These are phyloP conservation scores for Calocera cornea DNA, from an alignment of 768 basidiomycete genomes.

Conservation along the genomic window DNA sequence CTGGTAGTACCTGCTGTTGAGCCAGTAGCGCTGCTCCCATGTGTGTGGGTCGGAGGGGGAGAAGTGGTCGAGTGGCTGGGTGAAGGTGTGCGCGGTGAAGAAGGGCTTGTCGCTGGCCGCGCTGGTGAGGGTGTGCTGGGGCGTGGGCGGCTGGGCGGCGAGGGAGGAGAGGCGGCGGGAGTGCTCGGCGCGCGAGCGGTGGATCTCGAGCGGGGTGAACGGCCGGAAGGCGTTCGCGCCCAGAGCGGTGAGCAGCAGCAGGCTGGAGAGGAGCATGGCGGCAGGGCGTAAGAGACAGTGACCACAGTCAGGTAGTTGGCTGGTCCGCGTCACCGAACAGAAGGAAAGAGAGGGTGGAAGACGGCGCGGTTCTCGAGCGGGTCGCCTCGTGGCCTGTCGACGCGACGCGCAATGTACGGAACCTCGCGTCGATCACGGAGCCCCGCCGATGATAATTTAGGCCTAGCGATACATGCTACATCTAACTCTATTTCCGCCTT, in stretches of 20 bases:
- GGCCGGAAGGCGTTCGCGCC: not conserved
- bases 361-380: too few relatives aligned
- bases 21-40: constrained; percentile 86
- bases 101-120: not conserved
- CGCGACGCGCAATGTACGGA: too few relatives aligned
- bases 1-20: constrained; percentile 68
- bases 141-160: not conserved
- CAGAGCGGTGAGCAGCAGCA: not conserved
- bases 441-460: too few relatives aligned
- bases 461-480: not conserved
- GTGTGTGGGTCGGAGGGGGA: constrained; percentile 36
- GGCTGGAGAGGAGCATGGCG: too few relatives aligned
- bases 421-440: too few relatives aligned
- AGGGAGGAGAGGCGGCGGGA: not conserved
- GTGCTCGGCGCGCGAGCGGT: not conserved
- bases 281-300: too few relatives aligned
- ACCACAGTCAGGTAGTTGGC: too few relatives aligned
- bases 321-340: too few relatives aligned
- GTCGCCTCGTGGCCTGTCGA: too few relatives aligned
- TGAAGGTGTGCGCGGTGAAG: constrained; percentile 40
- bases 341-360: too few relatives aligned
- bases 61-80: constrained; percentile 79
- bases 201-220: not conserved
- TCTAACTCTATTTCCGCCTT: not conserved
- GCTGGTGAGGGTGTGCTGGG: not conserved